A percentile compares a stretch with the other conserved stretches of the same genome.
These are phyloP conservation scores for Rusavskia elegans DNA, from an alignment of 495 filamentous ascomycete species.

Conservation along the genomic window DNA sequence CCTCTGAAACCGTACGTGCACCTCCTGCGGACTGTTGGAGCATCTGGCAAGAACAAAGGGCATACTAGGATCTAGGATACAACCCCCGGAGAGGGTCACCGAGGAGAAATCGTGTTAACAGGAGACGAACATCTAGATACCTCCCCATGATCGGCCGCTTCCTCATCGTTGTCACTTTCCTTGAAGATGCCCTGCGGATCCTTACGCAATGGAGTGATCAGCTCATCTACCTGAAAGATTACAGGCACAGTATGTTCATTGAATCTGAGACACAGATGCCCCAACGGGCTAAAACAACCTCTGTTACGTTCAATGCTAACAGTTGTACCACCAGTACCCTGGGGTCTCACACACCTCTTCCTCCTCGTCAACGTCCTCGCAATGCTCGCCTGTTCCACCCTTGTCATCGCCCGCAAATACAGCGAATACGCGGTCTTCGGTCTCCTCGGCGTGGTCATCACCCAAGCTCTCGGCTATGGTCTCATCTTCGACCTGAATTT, in stretches of 20 bases:
- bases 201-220: conserved; percentile 97
- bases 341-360: conserved; percentile 84
- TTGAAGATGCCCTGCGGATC: conserved; percentile 91
- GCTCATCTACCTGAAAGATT: conserved; percentile 81
- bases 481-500: conserved; percentile 99
- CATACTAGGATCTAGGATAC: no score
- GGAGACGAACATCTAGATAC: conserved; percentile 39
- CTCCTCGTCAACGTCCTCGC: conserved; percentile 78
- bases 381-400: conserved; percentile 66
- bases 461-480: conserved; percentile 94
- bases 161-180: conserved; percentile 94
- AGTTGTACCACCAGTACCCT: conserved; percentile 46
- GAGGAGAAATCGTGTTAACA: conserved; percentile 2
- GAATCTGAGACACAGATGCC: neutral
- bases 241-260: conserved; percentile 63
- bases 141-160: conserved; percentile 91
- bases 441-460: conserved; percentile 77
- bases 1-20: conserved; percentile 86
- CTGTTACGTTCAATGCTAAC: neutral
- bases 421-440: conserved; percentile 84
- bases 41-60: no score
- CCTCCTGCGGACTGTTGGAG: neutral
- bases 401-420: conserved; percentile 83
- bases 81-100: no score
- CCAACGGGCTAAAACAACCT: no score